These are phyloP conservation scores for Eremomyces bilateralis DNA, from an alignment of 495 filamentous ascomycete genomes.

Conservation along the genomic window DNA sequence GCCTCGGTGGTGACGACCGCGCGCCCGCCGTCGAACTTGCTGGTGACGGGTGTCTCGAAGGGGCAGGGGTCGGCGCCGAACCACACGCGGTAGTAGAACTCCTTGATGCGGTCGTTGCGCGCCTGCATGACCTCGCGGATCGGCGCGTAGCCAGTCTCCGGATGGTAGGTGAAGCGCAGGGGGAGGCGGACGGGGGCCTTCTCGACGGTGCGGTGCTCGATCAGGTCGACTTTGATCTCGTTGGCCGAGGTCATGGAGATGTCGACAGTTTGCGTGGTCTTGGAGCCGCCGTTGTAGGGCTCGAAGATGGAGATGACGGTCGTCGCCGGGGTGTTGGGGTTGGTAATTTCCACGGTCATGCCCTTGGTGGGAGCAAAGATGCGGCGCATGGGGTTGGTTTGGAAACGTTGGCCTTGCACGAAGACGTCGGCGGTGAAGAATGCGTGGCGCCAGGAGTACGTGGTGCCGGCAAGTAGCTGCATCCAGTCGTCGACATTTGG, in stretches of 20 bases:
- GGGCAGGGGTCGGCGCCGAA: constrained; percentile 74
- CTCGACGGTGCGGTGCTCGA: constrained; percentile 71
- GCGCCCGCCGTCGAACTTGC: constrained; percentile 71
- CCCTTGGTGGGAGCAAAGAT: constrained; percentile 71
- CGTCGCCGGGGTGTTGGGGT: constrained; percentile 55
- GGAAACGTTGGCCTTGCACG: constrained; percentile 87
- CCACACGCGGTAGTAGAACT: constrained; percentile 95
- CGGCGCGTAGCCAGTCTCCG: constrained; percentile 83
- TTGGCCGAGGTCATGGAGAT: constrained; percentile 50
- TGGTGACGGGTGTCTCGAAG: constrained; percentile 62
- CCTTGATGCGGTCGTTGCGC: constrained; percentile 89
- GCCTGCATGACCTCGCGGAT: constrained; percentile 87
- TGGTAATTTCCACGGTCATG: constrained; percentile 66
- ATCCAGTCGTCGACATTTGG: constrained; percentile 72
- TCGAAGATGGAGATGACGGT: constrained; percentile 65
- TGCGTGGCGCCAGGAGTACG: constrained; percentile 82
- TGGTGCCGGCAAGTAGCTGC: constrained; percentile 63
- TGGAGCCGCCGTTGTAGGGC: constrained; percentile 35
- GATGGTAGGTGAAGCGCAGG: constrained; percentile 75
- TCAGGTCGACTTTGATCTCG: constrained; percentile 65
- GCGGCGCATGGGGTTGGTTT: constrained; percentile 84
- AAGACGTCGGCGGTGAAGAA: constrained; percentile 91
- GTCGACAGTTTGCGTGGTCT: constrained; percentile 67
- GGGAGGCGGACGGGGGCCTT: constrained; percentile 58
- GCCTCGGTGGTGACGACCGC: constrained; percentile 70